These are phyloP conservation scores for Orbilia ellipsospora DNA, from an alignment of 2,329 filamentous ascomycete species.

Conservation along the genomic window DNA sequence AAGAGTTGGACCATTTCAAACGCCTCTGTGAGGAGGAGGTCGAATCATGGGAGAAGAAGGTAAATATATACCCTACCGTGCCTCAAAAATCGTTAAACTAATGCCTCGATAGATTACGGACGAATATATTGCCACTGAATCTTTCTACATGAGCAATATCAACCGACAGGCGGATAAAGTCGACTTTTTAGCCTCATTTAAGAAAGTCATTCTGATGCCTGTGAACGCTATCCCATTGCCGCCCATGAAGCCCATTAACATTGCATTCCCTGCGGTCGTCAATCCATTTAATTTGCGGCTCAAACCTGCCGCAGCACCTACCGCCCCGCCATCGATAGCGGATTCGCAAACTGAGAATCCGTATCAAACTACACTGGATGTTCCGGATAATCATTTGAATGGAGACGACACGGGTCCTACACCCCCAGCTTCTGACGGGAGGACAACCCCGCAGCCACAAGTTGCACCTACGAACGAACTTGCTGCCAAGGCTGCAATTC, in stretches of 20 bases:
- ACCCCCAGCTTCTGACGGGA: slow-evolving; percentile 21
- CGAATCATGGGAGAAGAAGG: slow-evolving; percentile 86
- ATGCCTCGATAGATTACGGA: slow-evolving; percentile 66
- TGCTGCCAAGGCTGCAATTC: slow-evolving; percentile 95
- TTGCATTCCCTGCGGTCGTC: slow-evolving; percentile 32
- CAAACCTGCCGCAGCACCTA: slow-evolving; percentile 45
- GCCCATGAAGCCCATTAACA: slow-evolving; percentile 44
- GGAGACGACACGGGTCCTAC: slow-evolving; percentile 19
- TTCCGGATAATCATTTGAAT: slow-evolving; percentile 30
- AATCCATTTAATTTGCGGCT: slow-evolving; percentile 57
- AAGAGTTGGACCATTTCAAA: slow-evolving; percentile 88
- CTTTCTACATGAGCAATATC: slow-evolving; percentile 94
- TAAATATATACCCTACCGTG: slow-evolving; percentile 66
- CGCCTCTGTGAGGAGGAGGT: slow-evolving; percentile 81
- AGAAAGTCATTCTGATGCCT: slow-evolving; percentile 99
- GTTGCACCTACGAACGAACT: slow-evolving; percentile 74
- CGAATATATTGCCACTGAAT: slow-evolving; percentile 89
- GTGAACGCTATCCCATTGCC: slow-evolving; percentile 76
- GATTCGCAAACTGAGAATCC: slow-evolving; percentile 58
- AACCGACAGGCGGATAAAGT: slow-evolving; percentile 95
- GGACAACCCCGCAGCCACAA: slow-evolving; percentile 57
- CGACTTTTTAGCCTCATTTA: slow-evolving; percentile 95
- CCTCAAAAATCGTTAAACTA: neutral
- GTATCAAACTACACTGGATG: slow-evolving; percentile 57
- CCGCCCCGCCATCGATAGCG: slow-evolving; percentile 37